Evolutionary conservation across 441 rosid species (phyloP).

Genomic region (Erodium texanum): DNA sequence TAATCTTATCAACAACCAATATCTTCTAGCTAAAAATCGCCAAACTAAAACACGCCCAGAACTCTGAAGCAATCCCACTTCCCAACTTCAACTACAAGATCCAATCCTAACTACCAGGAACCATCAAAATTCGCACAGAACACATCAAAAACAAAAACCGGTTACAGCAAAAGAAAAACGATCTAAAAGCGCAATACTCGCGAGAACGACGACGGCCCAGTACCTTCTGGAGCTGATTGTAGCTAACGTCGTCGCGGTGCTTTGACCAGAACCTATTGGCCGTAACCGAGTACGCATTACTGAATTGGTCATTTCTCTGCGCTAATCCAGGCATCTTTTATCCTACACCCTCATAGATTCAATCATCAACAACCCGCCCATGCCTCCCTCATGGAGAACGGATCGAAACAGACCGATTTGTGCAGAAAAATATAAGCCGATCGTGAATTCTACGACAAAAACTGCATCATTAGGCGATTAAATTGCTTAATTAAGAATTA

Average conservation of each 20-base stretch:
- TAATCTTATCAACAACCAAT: neutral
- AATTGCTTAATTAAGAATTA: neutral
- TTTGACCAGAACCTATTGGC: conserved; percentile 76
- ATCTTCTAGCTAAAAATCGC: neutral
- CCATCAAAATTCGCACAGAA: conserved; percentile 18
- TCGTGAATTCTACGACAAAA: neutral
- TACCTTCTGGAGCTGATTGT: conserved; percentile 83
- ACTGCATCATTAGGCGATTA: neutral
- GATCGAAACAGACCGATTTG: neutral
- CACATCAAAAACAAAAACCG: neutral
- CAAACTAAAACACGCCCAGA: neutral
- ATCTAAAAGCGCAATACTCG: conserved; percentile 5
- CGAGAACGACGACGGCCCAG: conserved; percentile 5
- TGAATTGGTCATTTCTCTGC: conserved; percentile 54
- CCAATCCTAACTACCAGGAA: neutral
- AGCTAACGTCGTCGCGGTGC: conserved; percentile 60
- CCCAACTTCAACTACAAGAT: neutral
- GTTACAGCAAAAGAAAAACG: neutral
- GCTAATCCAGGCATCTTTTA: conserved; percentile 67
- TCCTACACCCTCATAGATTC: conserved; percentile 23
- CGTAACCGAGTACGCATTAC: conserved; percentile 31
- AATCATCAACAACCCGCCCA: conserved; percentile 16
- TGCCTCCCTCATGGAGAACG: neutral
- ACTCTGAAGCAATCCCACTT: neutral
- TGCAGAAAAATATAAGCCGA: neutral